These are phyloP conservation scores for Phytopythium cucurbitacearum DNA, from an alignment of 352 stramenopile species.

Conservation along the genomic window DNA sequence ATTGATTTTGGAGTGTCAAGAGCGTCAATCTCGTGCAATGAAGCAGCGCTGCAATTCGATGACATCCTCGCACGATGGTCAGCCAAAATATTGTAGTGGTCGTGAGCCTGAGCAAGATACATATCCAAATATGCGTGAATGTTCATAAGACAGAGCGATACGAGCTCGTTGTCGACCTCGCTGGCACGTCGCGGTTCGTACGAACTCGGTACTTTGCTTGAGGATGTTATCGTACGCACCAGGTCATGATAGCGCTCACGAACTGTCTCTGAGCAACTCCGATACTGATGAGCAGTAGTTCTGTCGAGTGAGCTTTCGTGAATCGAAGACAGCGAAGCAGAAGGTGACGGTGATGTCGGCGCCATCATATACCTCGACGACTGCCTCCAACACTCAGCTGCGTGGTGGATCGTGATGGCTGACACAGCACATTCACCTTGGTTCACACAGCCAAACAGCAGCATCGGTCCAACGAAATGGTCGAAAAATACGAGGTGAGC, in stretches of 20 bases:
- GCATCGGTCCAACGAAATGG: constrained; percentile 51
- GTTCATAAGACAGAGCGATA: constrained; percentile 59
- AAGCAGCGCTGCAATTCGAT: background rate
- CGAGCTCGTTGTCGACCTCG: constrained; percentile 33
- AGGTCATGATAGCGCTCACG: constrained; percentile 1
- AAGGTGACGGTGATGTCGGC: too few relatives aligned
- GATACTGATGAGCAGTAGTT: background rate
- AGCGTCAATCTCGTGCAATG: background rate
- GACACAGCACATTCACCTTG: background rate
- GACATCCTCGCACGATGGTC: background rate
- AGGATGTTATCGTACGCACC: constrained; percentile 1
- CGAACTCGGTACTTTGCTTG: constrained; percentile 8
- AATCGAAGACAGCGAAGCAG: background rate
- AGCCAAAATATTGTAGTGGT: constrained; percentile 1
- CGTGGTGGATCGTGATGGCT: background rate
- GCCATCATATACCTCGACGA: too few relatives aligned
- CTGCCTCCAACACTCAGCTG: background rate
- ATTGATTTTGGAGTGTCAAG: constrained; percentile 3
- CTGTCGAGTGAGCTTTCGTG: background rate
- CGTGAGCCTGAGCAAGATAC: constrained; percentile 22
- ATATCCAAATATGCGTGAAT: constrained; percentile 56
- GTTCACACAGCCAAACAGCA: constrained; percentile 22
- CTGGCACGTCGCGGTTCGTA: constrained; percentile 13
- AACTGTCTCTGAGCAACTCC: background rate
- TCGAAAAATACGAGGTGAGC: constrained; percentile 78